Percentiles rank a stretch among this genome's conserved stretches.
Conservation (phyloP, 2,329 filamentous ascomycete species). For the Fusarium nurragi region DNA sequence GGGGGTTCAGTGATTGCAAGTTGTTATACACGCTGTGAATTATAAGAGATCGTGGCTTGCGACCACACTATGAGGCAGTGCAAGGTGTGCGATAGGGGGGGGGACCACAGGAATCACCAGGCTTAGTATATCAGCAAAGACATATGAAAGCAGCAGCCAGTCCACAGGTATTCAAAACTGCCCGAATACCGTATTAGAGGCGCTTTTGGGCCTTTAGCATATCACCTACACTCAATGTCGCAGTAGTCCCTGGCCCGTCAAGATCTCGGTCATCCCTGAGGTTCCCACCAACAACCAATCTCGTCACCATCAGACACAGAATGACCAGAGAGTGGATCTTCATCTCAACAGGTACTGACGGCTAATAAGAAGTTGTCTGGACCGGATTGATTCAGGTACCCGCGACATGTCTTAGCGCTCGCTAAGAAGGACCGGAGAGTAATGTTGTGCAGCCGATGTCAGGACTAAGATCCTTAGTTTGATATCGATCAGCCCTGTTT, state of each 20-base stretch:
- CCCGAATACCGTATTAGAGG: not conserved
- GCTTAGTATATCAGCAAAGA: not conserved
- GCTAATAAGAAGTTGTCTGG: conserved; percentile 1
- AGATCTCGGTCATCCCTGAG: conserved; percentile 7
- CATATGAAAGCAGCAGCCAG: not conserved
- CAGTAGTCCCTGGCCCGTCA: not conserved
- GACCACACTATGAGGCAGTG: not conserved
- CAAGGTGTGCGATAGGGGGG: not conserved
- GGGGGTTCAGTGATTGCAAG: not conserved
- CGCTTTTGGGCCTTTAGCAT: not conserved
- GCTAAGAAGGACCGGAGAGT: conserved; percentile 12
- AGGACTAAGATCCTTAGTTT: conserved; percentile 23
- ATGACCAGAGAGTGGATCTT: conserved; percentile 2
- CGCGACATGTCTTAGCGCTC: conserved; percentile 15
- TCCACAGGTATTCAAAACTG: no score
- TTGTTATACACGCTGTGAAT: not conserved
- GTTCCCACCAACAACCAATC: conserved; percentile 4
- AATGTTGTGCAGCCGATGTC: conserved; percentile 34
- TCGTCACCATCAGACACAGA: not conserved
- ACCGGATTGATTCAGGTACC: conserved; percentile 19
- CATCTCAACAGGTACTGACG: not conserved
- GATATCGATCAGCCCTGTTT: conserved; percentile 20
- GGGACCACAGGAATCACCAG: not conserved
- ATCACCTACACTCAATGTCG: not conserved
- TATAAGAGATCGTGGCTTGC: not conserved